Base-by-base conservation (phyloP, 345 rosid genomes). In the Citrus cavaleriei region DNA sequence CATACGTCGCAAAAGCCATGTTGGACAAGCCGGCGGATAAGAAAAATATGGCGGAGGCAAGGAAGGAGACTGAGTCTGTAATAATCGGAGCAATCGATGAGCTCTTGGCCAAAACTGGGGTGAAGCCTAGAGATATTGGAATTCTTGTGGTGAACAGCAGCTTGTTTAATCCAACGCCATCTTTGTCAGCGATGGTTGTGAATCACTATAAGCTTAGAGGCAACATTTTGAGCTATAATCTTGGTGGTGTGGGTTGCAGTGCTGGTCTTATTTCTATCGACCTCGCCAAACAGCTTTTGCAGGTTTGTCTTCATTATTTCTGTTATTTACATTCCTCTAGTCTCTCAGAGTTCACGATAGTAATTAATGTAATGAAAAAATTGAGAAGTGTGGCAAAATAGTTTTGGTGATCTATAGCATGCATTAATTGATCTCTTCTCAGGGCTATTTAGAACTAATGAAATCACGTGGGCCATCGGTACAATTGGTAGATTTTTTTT, bases 221-320 rank as follows among this genome's bases (percentile, higher is more conserved):
- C 30, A 80, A 84, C 65, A 77, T 84, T 25, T 40, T 69, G 66
- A 86, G 85, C 82, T 84, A 70, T 57, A 82, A 78, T 75, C 80
- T 86, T 2, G 84, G 85, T 24, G 89, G 89, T 37, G 82, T 84
- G 84, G 89, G 89, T 2, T 84, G 87, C 76, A 83, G 86, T 28
- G 88, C 88, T 21, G 86, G 86, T 6, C 67, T 85, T 10, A 78
- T 83, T 57, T 83, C 86, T n/a, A 78, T 83, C 7, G 86, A 79
- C 65, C 84, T 85, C 2, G 86, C 86, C 62, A 83, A 81, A 54
- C 73, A 76, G 55, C 76, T 85, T 21, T 74, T 85, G 25, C 84
- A 81, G 86, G 86, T 84, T 63, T 3, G 12, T 16, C 32, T 42
- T 42, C n/a, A 22, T 24, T 35, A 12, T n/a, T 24, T 24, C 57